Evolutionary conservation across 306 rosid species (phyloP).

Genomic region (Sindora glabra): DNA sequence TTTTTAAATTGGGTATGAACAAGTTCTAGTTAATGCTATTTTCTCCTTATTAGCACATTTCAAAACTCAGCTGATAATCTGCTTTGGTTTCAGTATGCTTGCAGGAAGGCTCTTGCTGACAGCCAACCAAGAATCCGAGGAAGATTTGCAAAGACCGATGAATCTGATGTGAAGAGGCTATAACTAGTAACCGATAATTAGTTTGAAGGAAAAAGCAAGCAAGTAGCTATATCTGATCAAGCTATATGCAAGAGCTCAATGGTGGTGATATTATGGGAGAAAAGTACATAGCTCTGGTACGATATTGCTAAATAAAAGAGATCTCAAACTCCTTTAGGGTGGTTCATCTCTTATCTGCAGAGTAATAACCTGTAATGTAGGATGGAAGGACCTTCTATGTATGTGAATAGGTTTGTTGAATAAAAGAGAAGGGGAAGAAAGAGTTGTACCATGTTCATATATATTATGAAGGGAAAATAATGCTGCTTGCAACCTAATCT

Average conservation of each 20-base stretch:
- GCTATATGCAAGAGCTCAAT: slow-evolving; percentile 18
- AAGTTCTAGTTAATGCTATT: too few relatives aligned
- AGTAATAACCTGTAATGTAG: slow-evolving; percentile 28
- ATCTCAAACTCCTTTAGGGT: slow-evolving; percentile 11
- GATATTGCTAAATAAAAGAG: slow-evolving; percentile 26
- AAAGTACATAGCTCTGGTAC: slow-evolving; percentile 4
- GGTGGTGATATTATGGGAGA: slow-evolving; percentile 12
- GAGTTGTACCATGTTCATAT: slow-evolving; percentile 22
- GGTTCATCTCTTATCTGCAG: slow-evolving; percentile 29
- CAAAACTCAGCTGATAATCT: slow-evolving; percentile 5
- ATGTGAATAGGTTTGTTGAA: slow-evolving; percentile 75
- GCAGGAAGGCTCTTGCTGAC: slow-evolving; percentile 99
- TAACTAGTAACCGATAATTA: slow-evolving; percentile 19
- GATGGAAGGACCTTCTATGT: slow-evolving; percentile 18
- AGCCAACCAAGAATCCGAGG: slow-evolving; percentile 98
- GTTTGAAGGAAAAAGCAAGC: slow-evolving; percentile 23
- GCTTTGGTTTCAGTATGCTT: slow-evolving; percentile 62
- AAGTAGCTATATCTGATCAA: slow-evolving; percentile 31
- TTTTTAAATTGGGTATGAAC: too few relatives aligned
- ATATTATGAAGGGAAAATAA: slow-evolving; percentile 20
- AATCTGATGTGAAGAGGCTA: slow-evolving; percentile 53
- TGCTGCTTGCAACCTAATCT: too few relatives aligned
- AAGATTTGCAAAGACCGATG: slow-evolving; percentile 93
- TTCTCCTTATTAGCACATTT: too few relatives aligned
- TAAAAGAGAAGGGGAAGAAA: slow-evolving; percentile 36